phyloP scores from a whole-genome alignment of 345 rosid genomes.

The Citrus maxima region DNA sequence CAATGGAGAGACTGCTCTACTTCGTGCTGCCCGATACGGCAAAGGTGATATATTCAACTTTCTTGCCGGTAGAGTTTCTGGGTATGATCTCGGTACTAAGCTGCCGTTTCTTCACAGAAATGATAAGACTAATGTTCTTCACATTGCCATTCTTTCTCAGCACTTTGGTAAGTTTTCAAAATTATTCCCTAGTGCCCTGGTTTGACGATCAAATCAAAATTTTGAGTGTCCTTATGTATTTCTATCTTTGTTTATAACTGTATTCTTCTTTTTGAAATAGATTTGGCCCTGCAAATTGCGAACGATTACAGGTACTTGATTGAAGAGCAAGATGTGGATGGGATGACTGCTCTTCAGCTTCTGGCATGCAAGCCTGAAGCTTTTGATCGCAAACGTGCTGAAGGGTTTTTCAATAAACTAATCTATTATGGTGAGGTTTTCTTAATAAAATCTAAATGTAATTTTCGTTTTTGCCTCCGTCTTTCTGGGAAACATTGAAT shows the following conservation, averaged over 20 bases:
- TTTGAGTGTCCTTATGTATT: neutral
- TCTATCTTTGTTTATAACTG: neutral
- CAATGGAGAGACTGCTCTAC: constrained; percentile 8
- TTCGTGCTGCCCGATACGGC: constrained; percentile 9
- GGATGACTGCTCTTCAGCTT: constrained; percentile 21
- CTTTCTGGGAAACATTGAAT: neutral
- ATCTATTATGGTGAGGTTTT: neutral
- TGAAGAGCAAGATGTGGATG: neutral
- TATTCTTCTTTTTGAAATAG: neutral
- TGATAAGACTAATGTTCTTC: constrained; percentile 22
- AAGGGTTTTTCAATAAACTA: neutral
- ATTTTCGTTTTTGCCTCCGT: neutral
- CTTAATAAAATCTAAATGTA: neutral
- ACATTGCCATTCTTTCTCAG: constrained; percentile 17
- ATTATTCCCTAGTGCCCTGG: neutral
- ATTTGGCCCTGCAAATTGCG: constrained; percentile 7
- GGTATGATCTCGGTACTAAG: neutral
- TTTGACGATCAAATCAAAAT: neutral
- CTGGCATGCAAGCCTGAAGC: constrained; percentile 11
- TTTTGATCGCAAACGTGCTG: neutral
- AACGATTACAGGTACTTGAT: neutral
- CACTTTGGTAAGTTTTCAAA: constrained; percentile 18
- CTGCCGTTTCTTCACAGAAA: constrained; percentile 1
- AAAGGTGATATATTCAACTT: constrained; percentile 1
- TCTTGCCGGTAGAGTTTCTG: neutral